These are phyloP conservation scores for Maudiozyma barnettii DNA, from an alignment of 805 yeast genomes.

Conservation along the genomic window DNA sequence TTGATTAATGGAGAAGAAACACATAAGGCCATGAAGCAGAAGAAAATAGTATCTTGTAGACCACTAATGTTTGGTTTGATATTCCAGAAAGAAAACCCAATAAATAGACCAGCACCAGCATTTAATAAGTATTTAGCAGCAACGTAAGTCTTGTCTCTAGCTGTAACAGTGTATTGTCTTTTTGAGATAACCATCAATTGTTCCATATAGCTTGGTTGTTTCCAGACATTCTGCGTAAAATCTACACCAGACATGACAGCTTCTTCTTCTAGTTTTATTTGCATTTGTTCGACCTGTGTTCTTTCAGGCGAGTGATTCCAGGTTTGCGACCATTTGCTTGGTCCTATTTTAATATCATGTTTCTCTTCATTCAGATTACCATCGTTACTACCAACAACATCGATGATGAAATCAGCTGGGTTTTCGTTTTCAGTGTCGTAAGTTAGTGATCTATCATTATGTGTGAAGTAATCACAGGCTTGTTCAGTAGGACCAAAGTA, in stretches of 20 bases:
- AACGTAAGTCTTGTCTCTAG: conserved; percentile 56
- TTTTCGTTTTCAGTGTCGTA: conserved; percentile 43
- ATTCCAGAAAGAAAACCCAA: conserved; percentile 68
- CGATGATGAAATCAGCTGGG: conserved; percentile 70
- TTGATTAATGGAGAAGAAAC: conserved; percentile 50
- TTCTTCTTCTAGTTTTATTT: conserved; percentile 11
- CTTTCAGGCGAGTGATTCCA: conserved; percentile 19
- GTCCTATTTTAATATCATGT: neutral
- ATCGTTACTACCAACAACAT: conserved; percentile 59
- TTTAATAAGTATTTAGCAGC: conserved; percentile 48
- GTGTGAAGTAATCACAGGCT: conserved; percentile 43
- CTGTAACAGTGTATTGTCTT: conserved; percentile 39
- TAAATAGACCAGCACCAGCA: conserved; percentile 49
- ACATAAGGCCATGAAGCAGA: conserved; percentile 51
- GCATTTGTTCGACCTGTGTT: conserved; percentile 1
- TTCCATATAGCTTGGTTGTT: conserved; percentile 33
- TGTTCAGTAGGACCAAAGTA: conserved; percentile 68
- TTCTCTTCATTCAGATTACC: conserved; percentile 2
- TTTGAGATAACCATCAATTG: conserved; percentile 36
- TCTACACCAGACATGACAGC: conserved; percentile 14
- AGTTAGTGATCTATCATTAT: conserved; percentile 47
- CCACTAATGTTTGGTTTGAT: conserved; percentile 45
- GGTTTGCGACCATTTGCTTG: conserved; percentile 12
- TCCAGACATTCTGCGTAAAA: conserved; percentile 13
- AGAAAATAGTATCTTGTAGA: conserved; percentile 52